Evolutionary conservation across 768 basidiomycete genomes (phyloP).

Genomic region (Leccinum variicolor): DNA sequence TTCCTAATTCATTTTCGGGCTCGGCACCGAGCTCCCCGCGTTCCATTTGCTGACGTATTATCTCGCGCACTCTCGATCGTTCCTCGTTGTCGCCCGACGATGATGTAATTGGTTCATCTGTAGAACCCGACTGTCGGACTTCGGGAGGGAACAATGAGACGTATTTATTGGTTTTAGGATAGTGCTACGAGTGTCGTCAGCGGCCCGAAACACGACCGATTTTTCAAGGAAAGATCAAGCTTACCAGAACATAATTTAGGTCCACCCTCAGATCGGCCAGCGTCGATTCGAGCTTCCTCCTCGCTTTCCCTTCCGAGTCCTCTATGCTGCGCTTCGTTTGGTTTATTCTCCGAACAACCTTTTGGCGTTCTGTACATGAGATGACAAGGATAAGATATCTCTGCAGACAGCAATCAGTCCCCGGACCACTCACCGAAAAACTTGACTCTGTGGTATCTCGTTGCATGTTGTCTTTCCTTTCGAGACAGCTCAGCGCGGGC

Average conservation of each 20-base stretch:
- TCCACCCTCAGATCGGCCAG: constrained; percentile 74
- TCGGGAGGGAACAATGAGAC: constrained; percentile 85
- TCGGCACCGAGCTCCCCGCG: constrained; percentile 53
- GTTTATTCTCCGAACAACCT: constrained; percentile 73
- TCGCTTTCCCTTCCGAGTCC: constrained; percentile 34
- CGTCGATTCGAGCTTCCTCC: constrained; percentile 41
- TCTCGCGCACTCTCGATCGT: constrained; percentile 55
- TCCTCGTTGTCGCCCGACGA: constrained; percentile 38
- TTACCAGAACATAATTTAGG: constrained; percentile 84
- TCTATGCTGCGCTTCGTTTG: constrained; percentile 58
- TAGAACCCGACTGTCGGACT: constrained; percentile 27
- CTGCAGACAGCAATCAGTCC: not conserved
- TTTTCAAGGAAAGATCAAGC: not conserved
- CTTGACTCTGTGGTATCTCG: constrained; percentile 85
- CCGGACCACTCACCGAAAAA: constrained; percentile 72
- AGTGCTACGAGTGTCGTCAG: constrained; percentile 51
- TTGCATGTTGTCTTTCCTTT: constrained; percentile 70
- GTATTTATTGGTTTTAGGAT: constrained; percentile 84
- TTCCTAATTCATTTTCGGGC: constrained; percentile 48
- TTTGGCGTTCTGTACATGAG: constrained; percentile 69
- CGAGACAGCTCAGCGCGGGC: constrained; percentile 55
- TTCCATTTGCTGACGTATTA: constrained; percentile 60
- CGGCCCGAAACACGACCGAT: not conserved
- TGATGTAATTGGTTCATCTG: constrained; percentile 4
- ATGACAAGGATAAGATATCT: not conserved